Evolutionary conservation across 2,329 filamentous ascomycete genomes (phyloP).

Genomic region (Didymosphaeria variabile): DNA sequence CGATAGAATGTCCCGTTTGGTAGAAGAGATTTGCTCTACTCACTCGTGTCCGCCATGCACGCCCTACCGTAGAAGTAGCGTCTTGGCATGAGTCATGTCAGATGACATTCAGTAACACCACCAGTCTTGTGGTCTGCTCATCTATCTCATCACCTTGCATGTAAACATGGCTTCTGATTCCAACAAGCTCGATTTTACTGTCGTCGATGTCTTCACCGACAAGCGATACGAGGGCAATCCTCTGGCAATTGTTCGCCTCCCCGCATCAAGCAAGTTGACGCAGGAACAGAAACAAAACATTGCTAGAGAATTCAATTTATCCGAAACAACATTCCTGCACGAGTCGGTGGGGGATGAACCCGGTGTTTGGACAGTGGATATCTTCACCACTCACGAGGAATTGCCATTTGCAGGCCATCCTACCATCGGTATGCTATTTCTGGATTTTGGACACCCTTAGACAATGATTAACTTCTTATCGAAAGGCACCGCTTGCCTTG

Average conservation of each 20-base stretch:
- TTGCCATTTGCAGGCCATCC: constrained; percentile 67
- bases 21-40: too few relatives aligned
- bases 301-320: constrained; percentile 66
- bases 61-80: neutral
- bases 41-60: neutral
- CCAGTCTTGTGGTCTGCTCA: too few relatives aligned
- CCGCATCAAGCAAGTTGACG: constrained; percentile 44
- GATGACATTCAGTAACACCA: neutral
- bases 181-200: neutral
- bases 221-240: constrained; percentile 63
- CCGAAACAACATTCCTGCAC: constrained; percentile 66
- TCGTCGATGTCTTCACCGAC: constrained; percentile 52
- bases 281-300: constrained; percentile 63
- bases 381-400: constrained; percentile 62
- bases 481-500: constrained; percentile 56
- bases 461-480: neutral
- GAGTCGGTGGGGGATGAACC: constrained; percentile 33
- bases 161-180: neutral
- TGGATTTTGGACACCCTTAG: too few relatives aligned
- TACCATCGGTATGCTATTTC: constrained; percentile 57
- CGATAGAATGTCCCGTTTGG: neutral
- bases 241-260: constrained; percentile 63
- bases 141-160: neutral
- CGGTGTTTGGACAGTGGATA: constrained; percentile 59
- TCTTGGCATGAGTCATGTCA: constrained; percentile 11